Base-by-base conservation (phyloP, 2,329 filamentous ascomycete genomes). In the Xylogone sp. region DNA sequence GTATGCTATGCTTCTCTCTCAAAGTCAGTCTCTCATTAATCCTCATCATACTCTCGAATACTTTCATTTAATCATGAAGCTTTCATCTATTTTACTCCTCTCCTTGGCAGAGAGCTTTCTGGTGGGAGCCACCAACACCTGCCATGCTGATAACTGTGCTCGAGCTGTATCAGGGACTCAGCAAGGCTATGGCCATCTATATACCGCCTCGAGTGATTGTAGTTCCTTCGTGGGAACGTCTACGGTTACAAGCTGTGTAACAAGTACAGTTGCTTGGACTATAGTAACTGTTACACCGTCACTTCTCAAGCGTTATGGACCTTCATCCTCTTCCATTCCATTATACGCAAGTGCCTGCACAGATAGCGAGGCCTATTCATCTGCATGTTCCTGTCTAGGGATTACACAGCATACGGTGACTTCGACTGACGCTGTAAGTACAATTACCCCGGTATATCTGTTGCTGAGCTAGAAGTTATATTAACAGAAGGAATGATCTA, bases 281-380 rank as follows among this genome's bases (percentile, higher is more conserved):
- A 55, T 44, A 3, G 43, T 51, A 19, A 39, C 34, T 39, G n/a
- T 39, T 16, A 9, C n/a, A 5, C 34, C 34, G 5, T 39, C 13
- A 39, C 12, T 7, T 7, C 52, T 43, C 12, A 50, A 45, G 27
- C 49, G 48, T 18, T 42, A 31, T 27, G 52, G 52, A 39, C 43
- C 52, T 43, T 42, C 21, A 8, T 20, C 42, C 18, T 21, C 44
- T 20, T 21, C 39, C 13, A 53, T 64, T 46, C 63, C 63, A 6
- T 29, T 47, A 7, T 65, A 65, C 53, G 61, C 62, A 3, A 52
- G 45, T 8, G 44, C 50, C 19, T 65, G 62, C 45, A 46, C 46
- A 3, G 54, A 52, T 47, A 31, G 45, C 2, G 43, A 45, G 19
- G 54, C 46, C 12, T 64, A 62, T 16, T 39, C 43, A 39, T 39